Base-by-base conservation (phyloP, 1,284 basidiomycete species). In the Apiotrichum mycotoxinovorans region DNA sequence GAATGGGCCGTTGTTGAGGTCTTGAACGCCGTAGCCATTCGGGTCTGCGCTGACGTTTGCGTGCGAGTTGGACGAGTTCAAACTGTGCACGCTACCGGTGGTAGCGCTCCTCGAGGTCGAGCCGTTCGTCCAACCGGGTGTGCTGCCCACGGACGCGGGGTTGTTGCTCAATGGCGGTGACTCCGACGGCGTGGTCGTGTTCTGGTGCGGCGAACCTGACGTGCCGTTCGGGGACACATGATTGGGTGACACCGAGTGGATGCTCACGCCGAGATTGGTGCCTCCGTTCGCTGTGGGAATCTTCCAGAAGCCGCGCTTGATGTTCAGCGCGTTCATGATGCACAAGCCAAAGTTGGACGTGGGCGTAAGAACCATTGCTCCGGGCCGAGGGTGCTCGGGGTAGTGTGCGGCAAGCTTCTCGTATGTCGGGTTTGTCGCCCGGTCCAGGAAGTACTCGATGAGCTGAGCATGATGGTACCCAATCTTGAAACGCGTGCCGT, bases 401-500 rank as follows among this genome's bases (percentile, higher is more conserved):
- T 72, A 75, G 55, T 75, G 73, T 17, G 70, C 63, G 12, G 49
- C 48, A 10, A 75, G 60, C 58, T 75, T 74, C 37, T 74, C 70
- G 45, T 58, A 70, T 0, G 71, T 68, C 14, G 73, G 73, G 51
- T 69, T 62, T 10, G 65, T 63, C 9, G 69, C 66, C 20, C 73
- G 64, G 54, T 75, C 73, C 44, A 75, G 54, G 57, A 75, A 75
- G 59, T 75, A 75, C 47, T 74, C 72, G 52, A 75, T 67, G 11
- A 75, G 63, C 57, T 75, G 73, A 11, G 73, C 64, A 46, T 75
- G 73, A 51, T 75, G 73, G 56, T 72, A 66, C 7, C 73, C 73
- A 37, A 75, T 71, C 64, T 73, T 73, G 60, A 71, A 72, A 12
- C 62, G 55, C n/a, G 52, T 41, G 48, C 71, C 69, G 56, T 66